Conservation (phyloP, 768 basidiomycete genomes). For the Hebeloma cylindrosporum region DNA sequence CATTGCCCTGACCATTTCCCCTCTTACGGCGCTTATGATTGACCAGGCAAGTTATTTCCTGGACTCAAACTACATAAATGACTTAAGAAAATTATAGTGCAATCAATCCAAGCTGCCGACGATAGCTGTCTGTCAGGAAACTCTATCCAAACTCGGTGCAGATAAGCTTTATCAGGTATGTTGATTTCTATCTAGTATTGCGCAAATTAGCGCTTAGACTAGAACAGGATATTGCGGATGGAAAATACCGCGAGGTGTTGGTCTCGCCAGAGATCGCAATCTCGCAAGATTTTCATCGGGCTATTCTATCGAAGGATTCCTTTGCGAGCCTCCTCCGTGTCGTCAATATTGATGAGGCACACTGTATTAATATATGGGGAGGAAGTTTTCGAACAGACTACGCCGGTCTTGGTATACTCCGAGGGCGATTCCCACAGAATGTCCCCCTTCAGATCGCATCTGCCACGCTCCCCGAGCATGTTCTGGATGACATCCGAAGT, state of each 20-base stretch:
- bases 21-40: constrained; percentile 23
- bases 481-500: constrained; percentile 18
- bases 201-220: background rate
- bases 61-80: too few relatives aligned
- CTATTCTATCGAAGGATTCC: constrained; percentile 7
- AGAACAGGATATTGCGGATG: constrained; percentile 11
- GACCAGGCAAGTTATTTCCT: constrained; percentile 19
- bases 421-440: constrained; percentile 14
- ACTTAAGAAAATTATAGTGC: too few relatives aligned
- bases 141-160: constrained; percentile 2
- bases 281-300: constrained; percentile 12
- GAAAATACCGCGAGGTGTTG: constrained; percentile 15
- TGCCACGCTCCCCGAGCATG: constrained; percentile 20
- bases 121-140: constrained; percentile 19
- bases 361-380: constrained; percentile 27
- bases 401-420: constrained; percentile 19
- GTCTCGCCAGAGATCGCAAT: constrained; percentile 21
- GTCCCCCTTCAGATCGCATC: constrained; percentile 20
- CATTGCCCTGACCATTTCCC: constrained; percentile 16
- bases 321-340: constrained; percentile 13
- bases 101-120: constrained; percentile 7
- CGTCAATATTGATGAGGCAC: constrained; percentile 24
- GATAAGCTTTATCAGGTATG: constrained; percentile 10
- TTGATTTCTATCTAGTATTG: background rate
- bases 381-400: constrained; percentile 24